Conservation (phyloP, 352 stramenopile species). For the Lagenidium giganteum region DNA sequence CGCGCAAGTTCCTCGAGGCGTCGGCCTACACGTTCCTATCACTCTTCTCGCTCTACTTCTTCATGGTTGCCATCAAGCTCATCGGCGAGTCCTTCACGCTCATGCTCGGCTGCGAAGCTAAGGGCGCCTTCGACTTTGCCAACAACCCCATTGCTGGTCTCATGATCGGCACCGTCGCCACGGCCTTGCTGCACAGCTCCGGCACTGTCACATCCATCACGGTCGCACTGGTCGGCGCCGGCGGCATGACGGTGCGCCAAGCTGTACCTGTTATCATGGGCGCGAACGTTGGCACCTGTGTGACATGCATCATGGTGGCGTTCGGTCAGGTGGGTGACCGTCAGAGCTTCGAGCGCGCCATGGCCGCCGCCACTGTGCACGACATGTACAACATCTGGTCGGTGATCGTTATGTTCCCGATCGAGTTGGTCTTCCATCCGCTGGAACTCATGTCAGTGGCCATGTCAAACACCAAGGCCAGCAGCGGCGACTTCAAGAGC, state of each 20-base stretch:
- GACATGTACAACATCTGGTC: slow-evolving; percentile 90
- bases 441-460: slow-evolving; percentile 51
- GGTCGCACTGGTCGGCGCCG: slow-evolving; percentile 58
- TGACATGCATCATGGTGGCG: slow-evolving; percentile 89
- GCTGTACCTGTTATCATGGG: slow-evolving; percentile 91
- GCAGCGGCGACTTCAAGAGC: slow-evolving; percentile 30
- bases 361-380: slow-evolving; percentile 49
- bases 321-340: slow-evolving; percentile 82
- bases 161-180: slow-evolving; percentile 73
- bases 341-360: slow-evolving; percentile 56
- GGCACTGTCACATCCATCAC: slow-evolving; percentile 79
- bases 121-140: slow-evolving; percentile 65
- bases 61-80: slow-evolving; percentile 76
- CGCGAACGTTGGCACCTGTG: slow-evolving; percentile 87
- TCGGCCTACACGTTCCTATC: slow-evolving; percentile 17
- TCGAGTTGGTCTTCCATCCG: slow-evolving; percentile 57
- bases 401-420: slow-evolving; percentile 64
- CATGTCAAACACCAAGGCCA: slow-evolving; percentile 29
- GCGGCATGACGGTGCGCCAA: slow-evolving; percentile 67
- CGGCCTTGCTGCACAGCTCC: slow-evolving; percentile 69
- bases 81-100: slow-evolving; percentile 75
- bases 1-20: background rate
- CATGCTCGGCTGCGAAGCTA: slow-evolving; percentile 53
- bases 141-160: slow-evolving; percentile 72
- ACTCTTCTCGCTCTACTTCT: slow-evolving; percentile 68